phyloP scores from a whole-genome alignment of 306 rosid genomes.

The Datisca glomerata region DNA sequence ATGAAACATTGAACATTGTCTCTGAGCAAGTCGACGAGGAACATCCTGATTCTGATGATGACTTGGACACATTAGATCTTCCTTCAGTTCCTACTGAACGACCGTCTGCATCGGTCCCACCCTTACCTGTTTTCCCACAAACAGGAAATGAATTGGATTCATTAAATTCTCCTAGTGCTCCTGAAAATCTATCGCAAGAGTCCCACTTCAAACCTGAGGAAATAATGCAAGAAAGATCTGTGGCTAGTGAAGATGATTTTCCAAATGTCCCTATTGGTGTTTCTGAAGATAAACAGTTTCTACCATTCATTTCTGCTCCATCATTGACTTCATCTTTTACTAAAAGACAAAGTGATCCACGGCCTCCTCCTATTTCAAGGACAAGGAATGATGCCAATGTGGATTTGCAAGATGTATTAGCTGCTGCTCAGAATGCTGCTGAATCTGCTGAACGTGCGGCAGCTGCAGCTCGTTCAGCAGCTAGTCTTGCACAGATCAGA shows the following conservation, averaged over 20 bases:
- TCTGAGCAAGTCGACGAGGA: constrained; percentile 31
- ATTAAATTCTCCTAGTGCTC: constrained; percentile 19
- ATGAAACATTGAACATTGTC: constrained; percentile 21
- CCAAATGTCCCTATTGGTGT: constrained; percentile 34
- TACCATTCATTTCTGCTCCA: constrained; percentile 76
- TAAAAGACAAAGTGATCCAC: constrained; percentile 22
- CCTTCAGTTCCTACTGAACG: constrained; percentile 71
- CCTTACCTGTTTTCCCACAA: constrained; percentile 16
- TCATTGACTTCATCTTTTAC: constrained; percentile 34
- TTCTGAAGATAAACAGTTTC: constrained; percentile 47
- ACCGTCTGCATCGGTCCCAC: constrained; percentile 22
- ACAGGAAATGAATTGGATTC: constrained; percentile 27
- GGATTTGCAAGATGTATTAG: constrained; percentile 76
- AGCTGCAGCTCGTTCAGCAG: constrained; percentile 82
- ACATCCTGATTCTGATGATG: constrained; percentile 59
- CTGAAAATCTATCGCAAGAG: constrained; percentile 20
- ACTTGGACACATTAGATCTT: constrained; percentile 49
- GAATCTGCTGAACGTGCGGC: constrained; percentile 91
- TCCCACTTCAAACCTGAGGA: constrained; percentile 15
- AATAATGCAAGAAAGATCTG: constrained; percentile 19
- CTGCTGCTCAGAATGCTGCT: constrained; percentile 93
- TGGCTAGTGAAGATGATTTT: constrained; percentile 25
- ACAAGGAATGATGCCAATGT: constrained; percentile 30
- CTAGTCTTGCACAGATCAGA: constrained; percentile 72
- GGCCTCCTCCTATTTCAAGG: constrained; percentile 31